A percentile compares a stretch with the other conserved stretches of the same genome.
Conservation (phyloP, 2,329 filamentous ascomycete species). For the Talaromyces sp. region DNA sequence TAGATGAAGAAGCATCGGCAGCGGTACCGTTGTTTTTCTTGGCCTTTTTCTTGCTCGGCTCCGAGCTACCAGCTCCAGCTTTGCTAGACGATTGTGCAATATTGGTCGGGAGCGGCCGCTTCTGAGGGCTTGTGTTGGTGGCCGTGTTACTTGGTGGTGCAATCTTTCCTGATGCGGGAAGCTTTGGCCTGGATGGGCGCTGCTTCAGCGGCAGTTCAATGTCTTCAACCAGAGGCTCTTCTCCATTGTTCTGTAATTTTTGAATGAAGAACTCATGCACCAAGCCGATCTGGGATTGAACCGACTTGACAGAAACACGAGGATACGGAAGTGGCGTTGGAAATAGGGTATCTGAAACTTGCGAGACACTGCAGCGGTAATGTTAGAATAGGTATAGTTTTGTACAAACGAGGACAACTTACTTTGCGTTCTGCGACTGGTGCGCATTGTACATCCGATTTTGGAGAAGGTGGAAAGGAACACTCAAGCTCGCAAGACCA, state of each 20-base stretch:
- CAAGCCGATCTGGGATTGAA: constrained; percentile 76
- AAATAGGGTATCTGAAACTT: constrained; percentile 56
- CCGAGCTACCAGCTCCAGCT: constrained; percentile 15
- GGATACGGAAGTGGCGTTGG: constrained; percentile 65
- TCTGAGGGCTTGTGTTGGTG: constrained; percentile 35
- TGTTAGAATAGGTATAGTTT: constrained; percentile 10
- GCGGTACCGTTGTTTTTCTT: constrained; percentile 36
- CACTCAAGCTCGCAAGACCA: constrained; percentile 78
- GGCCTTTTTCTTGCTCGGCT: constrained; percentile 39
- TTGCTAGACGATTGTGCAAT: constrained; percentile 21
- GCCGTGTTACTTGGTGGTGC: constrained; percentile 28
- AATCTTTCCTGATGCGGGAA: constrained; percentile 44
- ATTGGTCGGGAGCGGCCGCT: constrained; percentile 31
- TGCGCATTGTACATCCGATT: constrained; percentile 82
- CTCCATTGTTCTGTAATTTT: constrained; percentile 78
- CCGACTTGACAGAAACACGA: constrained; percentile 71
- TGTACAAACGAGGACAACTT: constrained; percentile 21
- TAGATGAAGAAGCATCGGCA: constrained; percentile 14
- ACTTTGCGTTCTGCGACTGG: constrained; percentile 66
- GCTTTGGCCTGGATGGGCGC: constrained; percentile 46
- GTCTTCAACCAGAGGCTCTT: constrained; percentile 83
- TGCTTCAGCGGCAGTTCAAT: constrained; percentile 93
- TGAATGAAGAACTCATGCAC: constrained; percentile 87
- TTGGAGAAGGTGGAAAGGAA: constrained; percentile 90
- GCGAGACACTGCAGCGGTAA: constrained; percentile 22